These are phyloP conservation scores for Chalaropsis thielavioides DNA, from an alignment of 2,329 filamentous ascomycete genomes.

Conservation along the genomic window DNA sequence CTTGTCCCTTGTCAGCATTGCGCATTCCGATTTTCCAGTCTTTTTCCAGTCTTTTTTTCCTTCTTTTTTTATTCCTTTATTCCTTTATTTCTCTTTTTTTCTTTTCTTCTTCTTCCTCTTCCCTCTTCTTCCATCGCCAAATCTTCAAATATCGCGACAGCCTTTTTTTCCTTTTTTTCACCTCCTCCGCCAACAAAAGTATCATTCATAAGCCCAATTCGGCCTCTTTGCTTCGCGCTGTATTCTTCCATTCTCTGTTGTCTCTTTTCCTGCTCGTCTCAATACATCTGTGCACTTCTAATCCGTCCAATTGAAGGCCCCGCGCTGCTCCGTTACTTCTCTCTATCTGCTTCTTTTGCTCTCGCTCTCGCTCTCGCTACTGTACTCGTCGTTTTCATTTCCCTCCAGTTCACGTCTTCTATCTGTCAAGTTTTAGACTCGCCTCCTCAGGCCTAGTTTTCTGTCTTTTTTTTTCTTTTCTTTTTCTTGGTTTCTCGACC, in stretches of 20 bases:
- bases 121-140: background rate
- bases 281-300: background rate
- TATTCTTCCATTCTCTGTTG: background rate
- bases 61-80: background rate
- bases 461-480: background rate
- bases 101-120: background rate
- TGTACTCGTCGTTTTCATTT: background rate
- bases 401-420: background rate
- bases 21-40: background rate
- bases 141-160: background rate
- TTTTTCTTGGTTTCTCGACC: background rate
- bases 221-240: too few relatives aligned
- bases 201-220: too few relatives aligned
- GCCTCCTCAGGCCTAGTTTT: background rate
- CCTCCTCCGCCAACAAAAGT: background rate
- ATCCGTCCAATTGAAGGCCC: slow-evolving; percentile 4
- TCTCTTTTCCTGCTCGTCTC: background rate
- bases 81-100: background rate
- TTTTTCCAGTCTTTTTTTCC: background rate
- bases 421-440: background rate
- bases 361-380: background rate
- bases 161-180: background rate
- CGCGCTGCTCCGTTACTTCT: background rate
- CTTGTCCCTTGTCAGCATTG: background rate
- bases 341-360: background rate